These are phyloP conservation scores for Arachnomyces sp. DNA, from an alignment of 2,329 filamentous ascomycete genomes.

Conservation along the genomic window DNA sequence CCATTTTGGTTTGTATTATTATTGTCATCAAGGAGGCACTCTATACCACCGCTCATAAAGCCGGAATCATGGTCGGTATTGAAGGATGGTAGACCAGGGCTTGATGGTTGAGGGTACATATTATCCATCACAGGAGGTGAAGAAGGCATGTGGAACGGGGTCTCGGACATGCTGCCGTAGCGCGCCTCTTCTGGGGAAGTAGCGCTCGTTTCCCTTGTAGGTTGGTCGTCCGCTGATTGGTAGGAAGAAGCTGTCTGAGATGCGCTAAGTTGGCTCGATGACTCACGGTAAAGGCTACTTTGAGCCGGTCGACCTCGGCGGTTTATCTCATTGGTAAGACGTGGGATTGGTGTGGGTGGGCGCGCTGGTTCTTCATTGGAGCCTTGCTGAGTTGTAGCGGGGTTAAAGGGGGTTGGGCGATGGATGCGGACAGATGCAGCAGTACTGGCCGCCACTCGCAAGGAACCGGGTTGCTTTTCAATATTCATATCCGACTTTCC, in stretches of 20 bases:
- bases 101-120: slow-evolving; percentile 62
- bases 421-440: slow-evolving; percentile 80
- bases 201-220: slow-evolving; percentile 37
- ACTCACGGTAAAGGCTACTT: slow-evolving; percentile 55
- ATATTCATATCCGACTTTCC: slow-evolving; percentile 60
- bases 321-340: slow-evolving; percentile 18
- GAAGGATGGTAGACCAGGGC: slow-evolving; percentile 63
- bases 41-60: slow-evolving; percentile 72
- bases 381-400: slow-evolving; percentile 23
- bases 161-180: slow-evolving; percentile 50
- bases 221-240: slow-evolving; percentile 21
- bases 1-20: slow-evolving; percentile 29
- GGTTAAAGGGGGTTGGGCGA: slow-evolving; percentile 56
- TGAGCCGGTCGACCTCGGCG: slow-evolving; percentile 29
- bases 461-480: slow-evolving; percentile 65
- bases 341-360: slow-evolving; percentile 39
- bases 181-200: slow-evolving; percentile 45
- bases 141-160: slow-evolving; percentile 76
- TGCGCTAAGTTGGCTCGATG: slow-evolving; percentile 40
- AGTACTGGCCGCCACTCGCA: slow-evolving; percentile 85
- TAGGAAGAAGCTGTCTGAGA: slow-evolving; percentile 30
- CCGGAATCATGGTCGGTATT: slow-evolving; percentile 60
- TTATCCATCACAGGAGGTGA: slow-evolving; percentile 75
- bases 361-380: slow-evolving; percentile 38
- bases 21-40: slow-evolving; percentile 62